Evolutionary conservation across 306 rosid genomes (phyloP).

Genomic region (Vigna unguiculata): DNA sequence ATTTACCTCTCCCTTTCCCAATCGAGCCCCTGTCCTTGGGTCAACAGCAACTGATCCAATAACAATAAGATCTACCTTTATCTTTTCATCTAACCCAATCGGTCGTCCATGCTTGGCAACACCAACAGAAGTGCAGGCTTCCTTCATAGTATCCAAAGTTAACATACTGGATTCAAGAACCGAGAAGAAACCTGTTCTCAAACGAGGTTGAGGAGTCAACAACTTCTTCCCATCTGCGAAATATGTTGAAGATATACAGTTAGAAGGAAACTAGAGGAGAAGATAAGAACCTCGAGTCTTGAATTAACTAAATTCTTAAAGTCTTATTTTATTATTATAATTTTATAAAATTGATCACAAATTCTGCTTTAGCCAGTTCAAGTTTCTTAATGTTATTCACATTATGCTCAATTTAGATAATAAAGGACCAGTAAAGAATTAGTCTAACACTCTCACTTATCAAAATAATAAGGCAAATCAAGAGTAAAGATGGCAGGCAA

Average conservation of each 20-base stretch:
- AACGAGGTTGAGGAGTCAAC: conserved; percentile 90
- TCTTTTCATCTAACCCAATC: conserved; percentile 82
- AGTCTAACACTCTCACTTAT: not conserved
- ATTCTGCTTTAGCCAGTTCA: conserved; percentile 6
- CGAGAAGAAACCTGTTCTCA: conserved; percentile 94
- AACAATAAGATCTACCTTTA: conserved; percentile 84
- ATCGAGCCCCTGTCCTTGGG: conserved; percentile 87
- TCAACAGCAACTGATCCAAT: conserved; percentile 96
- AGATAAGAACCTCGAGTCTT: not conserved
- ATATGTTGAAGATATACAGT: not conserved
- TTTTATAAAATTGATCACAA: not conserved
- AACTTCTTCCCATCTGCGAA: conserved; percentile 76
- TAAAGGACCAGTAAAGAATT: not conserved
- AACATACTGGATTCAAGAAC: conserved; percentile 62
- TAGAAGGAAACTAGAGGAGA: not conserved
- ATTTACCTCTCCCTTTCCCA: conserved; percentile 94
- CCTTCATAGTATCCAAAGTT: conserved; percentile 58
- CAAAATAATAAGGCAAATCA: conserved; percentile 6
- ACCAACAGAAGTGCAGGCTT: conserved; percentile 84
- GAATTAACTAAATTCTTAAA: not conserved
- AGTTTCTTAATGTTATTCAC: not conserved
- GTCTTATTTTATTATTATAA: not conserved
- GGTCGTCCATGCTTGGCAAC: conserved; percentile 83
- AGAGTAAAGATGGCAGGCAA: not conserved
- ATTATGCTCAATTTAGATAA: not conserved